These are phyloP conservation scores for Gnaphalium uliginosum DNA, from an alignment of 129 eudicot genomes.

Conservation along the genomic window DNA sequence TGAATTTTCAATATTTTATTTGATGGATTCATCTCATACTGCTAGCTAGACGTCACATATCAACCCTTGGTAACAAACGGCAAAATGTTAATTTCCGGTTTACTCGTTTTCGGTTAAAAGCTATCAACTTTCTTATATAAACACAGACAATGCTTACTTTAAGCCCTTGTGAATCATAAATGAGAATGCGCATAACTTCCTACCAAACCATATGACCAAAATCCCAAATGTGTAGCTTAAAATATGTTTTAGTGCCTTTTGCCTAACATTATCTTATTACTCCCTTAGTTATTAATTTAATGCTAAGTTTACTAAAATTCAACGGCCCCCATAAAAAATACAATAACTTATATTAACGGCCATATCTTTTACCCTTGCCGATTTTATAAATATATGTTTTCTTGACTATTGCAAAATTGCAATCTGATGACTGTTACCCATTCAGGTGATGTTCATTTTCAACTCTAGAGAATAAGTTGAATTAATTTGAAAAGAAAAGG, in stretches of 20 bases:
- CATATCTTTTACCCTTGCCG: not conserved
- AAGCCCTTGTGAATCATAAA: not conserved
- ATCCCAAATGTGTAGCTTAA: not conserved
- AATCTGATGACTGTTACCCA: not conserved
- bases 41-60: too few species aligned
- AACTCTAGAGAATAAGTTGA: not conserved
- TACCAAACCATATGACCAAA: constrained; percentile 23
- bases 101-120: not conserved
- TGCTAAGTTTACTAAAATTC: not conserved
- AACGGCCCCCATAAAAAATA: not conserved
- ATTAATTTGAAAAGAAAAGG: too few species aligned
- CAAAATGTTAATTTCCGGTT: not conserved
- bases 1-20: too few species aligned
- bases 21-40: too few species aligned
- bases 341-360: constrained; percentile 1
- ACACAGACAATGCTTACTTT: not conserved
- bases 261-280: constrained; percentile 19
- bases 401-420: not conserved
- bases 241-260: constrained; percentile 6
- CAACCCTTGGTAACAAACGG: not conserved
- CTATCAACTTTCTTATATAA: not conserved
- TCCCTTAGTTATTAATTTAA: not conserved
- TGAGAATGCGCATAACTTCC: constrained; percentile 2
- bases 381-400: not conserved
- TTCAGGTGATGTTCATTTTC: not conserved